phyloP scores from a whole-genome alignment of 2,329 filamentous ascomycete species.

The Penicillium corylophilum region DNA sequence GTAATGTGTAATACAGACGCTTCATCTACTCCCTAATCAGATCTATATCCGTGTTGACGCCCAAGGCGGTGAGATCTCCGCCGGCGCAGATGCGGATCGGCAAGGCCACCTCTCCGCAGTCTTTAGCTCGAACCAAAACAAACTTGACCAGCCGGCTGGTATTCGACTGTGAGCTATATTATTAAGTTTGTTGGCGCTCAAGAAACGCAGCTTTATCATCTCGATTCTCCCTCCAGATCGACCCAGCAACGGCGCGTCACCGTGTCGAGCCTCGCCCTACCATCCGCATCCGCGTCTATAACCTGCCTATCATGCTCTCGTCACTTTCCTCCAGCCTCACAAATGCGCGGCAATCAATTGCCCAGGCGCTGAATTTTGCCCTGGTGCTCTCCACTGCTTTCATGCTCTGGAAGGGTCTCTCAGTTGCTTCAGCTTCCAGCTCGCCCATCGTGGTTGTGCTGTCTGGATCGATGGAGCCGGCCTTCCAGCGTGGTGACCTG shows the following conservation, averaged over 20 bases:
- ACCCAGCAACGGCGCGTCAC: background rate
- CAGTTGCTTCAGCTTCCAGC: slow-evolving; percentile 70
- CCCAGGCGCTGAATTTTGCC: slow-evolving; percentile 85
- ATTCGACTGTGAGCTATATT: background rate
- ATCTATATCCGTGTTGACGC: background rate
- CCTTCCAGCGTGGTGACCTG: slow-evolving; percentile 64
- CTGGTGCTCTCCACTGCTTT: slow-evolving; percentile 85
- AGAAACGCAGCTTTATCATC: background rate
- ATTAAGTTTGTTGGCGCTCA: background rate
- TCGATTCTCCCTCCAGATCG: background rate
- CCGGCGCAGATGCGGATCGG: background rate
- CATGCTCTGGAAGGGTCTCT: slow-evolving; percentile 93
- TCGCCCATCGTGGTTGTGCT: slow-evolving; percentile 67
- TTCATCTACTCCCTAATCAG: background rate
- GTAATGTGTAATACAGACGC: no score
- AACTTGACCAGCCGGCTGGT: slow-evolving; percentile 9
- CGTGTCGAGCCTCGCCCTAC: slow-evolving; percentile 1
- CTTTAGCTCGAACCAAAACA: slow-evolving; percentile 13
- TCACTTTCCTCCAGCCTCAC: slow-evolving; percentile 56
- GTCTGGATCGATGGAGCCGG: slow-evolving; percentile 67
- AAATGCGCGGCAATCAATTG: slow-evolving; percentile 76
- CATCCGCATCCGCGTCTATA: slow-evolving; percentile 1
- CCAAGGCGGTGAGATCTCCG: background rate
- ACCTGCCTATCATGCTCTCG: slow-evolving; percentile 61
- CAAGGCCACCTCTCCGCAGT: slow-evolving; percentile 25